Evolutionary conservation across 169 alveolate genomes (phyloP).

Genomic region (Amoebophrya sp.): DNA sequence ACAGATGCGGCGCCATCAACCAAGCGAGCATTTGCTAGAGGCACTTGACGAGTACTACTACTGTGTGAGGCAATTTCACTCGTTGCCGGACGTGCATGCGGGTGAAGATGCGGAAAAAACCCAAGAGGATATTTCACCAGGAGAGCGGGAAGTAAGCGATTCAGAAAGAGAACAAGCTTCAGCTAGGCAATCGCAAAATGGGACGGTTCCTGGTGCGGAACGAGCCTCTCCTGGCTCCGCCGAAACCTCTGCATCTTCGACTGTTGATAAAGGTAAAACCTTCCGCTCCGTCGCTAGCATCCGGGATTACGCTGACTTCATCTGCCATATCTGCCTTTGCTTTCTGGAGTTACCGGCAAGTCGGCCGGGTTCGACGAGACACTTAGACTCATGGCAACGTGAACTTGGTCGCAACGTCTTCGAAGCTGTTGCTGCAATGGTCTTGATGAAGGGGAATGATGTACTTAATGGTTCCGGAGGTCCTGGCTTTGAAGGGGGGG

Average conservation of each 20-base stretch:
- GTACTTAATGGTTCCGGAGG: not conserved
- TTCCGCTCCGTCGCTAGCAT: not conserved
- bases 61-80: no score
- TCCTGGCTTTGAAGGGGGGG: no score
- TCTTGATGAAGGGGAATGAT: not conserved
- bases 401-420: not conserved
- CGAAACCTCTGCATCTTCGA: no score
- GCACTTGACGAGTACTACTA: not conserved
- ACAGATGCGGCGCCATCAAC: not conserved
- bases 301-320: not conserved
- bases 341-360: not conserved
- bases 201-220: no score
- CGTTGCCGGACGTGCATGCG: no score
- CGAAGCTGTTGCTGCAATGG: not conserved
- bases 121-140: no score
- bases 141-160: no score
- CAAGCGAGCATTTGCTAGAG: not conserved
- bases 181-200: no score
- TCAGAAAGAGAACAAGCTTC: no score
- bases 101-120: no score
- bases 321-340: not conserved
- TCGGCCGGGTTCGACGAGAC: not conserved
- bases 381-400: not conserved
- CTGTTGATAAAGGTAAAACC: not conserved
- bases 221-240: no score